Base-by-base conservation (phyloP, 441 rosid species). In the Raphanus hybrid region DNA sequence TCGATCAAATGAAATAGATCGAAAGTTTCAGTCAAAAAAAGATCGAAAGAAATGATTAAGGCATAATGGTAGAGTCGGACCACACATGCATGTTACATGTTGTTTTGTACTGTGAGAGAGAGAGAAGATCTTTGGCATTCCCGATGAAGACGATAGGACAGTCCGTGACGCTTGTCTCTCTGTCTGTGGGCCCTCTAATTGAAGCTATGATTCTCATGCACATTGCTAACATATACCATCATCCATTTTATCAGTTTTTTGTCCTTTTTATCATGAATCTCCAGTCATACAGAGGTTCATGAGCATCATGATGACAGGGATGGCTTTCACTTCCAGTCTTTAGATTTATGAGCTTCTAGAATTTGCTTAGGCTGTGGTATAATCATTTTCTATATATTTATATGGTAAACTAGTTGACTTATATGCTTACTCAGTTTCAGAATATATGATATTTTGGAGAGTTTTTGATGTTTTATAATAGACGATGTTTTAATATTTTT, bases 141-240 rank as follows among this genome's bases (percentile, higher is more conserved):
- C 92, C 90, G 74, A 87, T 84, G 87, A 69, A 77, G n/a, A 58
- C 74, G 85, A 82, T 78, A 88, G 90, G 89, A 90, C 90, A 79
- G 89, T 87, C 97, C 94, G 94, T 91, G 97, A 91, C 83, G 58
- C 87, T 87, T 86, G 92, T 84, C 88, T 76, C 77, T 18, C 75
- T 82, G 83, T 70, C 60, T 63, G 73, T 73, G 77, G 91, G 83
- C 87, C 89, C 75, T 8, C 45, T 61, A 5, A 16, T 59, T 64
- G 20, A 14, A 69, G 48, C 77, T 74, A 64, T 71, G 81, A 78
- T 67, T 79, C 76, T 82, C 82, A 77, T 64, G 76, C 61, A 78
- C 77, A 72, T 78, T 73, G 73, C 35, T 58, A 39, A 39, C 11
- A 39, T 39, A 8, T 39, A 39, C 45, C 6, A 35, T 35, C 73